Evolutionary conservation across 768 basidiomycete genomes (phyloP).

Genomic region (Termitomyces sp.): DNA sequence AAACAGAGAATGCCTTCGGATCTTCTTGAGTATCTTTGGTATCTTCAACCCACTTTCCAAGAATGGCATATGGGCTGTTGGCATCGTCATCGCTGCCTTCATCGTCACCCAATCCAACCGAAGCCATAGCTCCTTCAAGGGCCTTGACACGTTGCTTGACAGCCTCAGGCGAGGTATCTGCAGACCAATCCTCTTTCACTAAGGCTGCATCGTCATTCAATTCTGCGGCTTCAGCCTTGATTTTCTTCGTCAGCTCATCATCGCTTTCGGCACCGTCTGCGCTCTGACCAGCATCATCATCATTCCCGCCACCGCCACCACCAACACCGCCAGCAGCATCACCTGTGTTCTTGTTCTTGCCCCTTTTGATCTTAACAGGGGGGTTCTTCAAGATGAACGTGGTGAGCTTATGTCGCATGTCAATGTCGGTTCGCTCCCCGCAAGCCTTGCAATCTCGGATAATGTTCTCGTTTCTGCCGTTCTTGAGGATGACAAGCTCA

Average conservation of each 20-base stretch:
- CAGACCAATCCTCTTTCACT: constrained; percentile 80
- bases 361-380: constrained; percentile 81
- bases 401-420: constrained; percentile 95
- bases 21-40: constrained; percentile 45
- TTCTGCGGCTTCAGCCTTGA: constrained; percentile 84
- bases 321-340: constrained; percentile 20
- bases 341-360: constrained; percentile 46
- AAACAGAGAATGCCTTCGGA: constrained; percentile 47
- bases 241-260: constrained; percentile 84
- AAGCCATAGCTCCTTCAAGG: constrained; percentile 54
- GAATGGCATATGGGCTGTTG: constrained; percentile 79
- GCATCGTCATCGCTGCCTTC: constrained; percentile 85
- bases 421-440: constrained; percentile 84
- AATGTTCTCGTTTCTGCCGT: constrained; percentile 76
- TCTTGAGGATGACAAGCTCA: constrained; percentile 85
- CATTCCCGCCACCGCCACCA: constrained; percentile 26
- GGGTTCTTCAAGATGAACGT: constrained; percentile 98
- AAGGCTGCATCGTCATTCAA: constrained; percentile 58
- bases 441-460: constrained; percentile 98
- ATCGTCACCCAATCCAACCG: constrained; percentile 56
- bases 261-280: constrained; percentile 70
- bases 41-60: constrained; percentile 84
- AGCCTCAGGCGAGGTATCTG: constrained; percentile 86
- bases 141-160: constrained; percentile 78
- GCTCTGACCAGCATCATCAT: constrained; percentile 35